These are phyloP conservation scores for Talaromyces verruculosus DNA, from an alignment of 2,329 filamentous ascomycete species.

Conservation along the genomic window DNA sequence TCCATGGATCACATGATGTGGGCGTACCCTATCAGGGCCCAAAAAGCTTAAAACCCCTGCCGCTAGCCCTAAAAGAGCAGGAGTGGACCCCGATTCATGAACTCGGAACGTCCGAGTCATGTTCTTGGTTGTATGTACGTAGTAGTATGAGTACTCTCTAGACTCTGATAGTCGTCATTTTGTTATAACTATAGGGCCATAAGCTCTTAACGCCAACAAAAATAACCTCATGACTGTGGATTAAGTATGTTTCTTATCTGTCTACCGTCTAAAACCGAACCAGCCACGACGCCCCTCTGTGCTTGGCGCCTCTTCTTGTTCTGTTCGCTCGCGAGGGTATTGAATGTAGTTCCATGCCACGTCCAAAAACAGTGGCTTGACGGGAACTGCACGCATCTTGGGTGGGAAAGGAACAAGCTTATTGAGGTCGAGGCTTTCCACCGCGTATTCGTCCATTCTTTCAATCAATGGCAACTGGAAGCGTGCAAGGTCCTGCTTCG, in stretches of 20 bases:
- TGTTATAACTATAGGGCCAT: too few species aligned
- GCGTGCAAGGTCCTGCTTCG: conserved; percentile 43
- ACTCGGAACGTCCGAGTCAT: neutral
- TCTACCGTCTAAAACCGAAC: conserved; percentile 67
- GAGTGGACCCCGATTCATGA: neutral
- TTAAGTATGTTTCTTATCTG: neutral
- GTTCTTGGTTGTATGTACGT: neutral
- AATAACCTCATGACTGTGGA: neutral
- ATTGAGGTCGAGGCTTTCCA: conserved; percentile 67
- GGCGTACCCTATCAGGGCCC: conserved; percentile 1
- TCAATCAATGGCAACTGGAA: conserved; percentile 67
- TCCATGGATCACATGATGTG: neutral
- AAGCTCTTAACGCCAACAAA: neutral
- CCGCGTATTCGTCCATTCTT: conserved; percentile 72
- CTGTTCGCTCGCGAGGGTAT: conserved; percentile 66
- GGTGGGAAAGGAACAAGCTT: conserved; percentile 88
- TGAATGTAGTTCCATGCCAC: conserved; percentile 97
- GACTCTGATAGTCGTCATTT: neutral
- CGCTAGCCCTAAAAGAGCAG: neutral
- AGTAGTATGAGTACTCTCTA: neutral
- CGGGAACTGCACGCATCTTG: conserved; percentile 75
- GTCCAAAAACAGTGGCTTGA: conserved; percentile 95
- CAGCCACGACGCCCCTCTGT: conserved; percentile 67
- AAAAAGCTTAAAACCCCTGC: neutral
- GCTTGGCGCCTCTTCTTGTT: conserved; percentile 28